A percentile compares a stretch with the other conserved stretches of the same genome.
Evolutionary conservation across 176 grass and related monocot genomes (phyloP).

Genomic region (Lolium rigidum): DNA sequence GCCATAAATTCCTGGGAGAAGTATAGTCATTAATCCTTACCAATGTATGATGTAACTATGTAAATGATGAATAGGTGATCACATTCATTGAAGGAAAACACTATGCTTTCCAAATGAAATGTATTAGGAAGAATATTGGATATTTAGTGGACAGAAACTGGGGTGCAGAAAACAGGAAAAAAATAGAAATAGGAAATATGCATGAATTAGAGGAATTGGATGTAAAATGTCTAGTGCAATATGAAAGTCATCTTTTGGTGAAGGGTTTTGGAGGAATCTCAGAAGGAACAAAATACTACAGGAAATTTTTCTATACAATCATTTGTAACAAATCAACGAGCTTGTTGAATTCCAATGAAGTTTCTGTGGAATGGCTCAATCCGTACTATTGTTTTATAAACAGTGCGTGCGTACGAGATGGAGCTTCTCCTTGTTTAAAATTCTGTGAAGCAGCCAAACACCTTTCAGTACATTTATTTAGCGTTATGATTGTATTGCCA

Average conservation of each 20-base stretch:
- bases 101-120: slow-evolving; percentile 4
- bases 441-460: no score
- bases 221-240: background rate
- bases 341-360: background rate
- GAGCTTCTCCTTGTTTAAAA: no score
- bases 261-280: background rate
- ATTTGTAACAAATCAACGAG: background rate
- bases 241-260: background rate
- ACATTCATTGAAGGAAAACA: slow-evolving; percentile 6
- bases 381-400: background rate
- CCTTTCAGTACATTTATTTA: no score
- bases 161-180: background rate
- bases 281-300: background rate
- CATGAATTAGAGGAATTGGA: background rate
- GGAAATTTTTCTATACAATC: background rate
- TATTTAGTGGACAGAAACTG: background rate
- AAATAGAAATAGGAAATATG: background rate
- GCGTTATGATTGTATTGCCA: no score
- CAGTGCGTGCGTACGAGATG: background rate
- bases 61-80: slow-evolving; percentile 23
- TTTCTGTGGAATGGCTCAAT: background rate
- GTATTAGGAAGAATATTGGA: background rate
- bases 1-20: background rate
- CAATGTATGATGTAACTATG: slow-evolving; percentile 1
- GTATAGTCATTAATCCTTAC: background rate